These are phyloP conservation scores for Agarophyton chilense DNA, from an alignment of 23 red algal species.

Conservation along the genomic window DNA sequence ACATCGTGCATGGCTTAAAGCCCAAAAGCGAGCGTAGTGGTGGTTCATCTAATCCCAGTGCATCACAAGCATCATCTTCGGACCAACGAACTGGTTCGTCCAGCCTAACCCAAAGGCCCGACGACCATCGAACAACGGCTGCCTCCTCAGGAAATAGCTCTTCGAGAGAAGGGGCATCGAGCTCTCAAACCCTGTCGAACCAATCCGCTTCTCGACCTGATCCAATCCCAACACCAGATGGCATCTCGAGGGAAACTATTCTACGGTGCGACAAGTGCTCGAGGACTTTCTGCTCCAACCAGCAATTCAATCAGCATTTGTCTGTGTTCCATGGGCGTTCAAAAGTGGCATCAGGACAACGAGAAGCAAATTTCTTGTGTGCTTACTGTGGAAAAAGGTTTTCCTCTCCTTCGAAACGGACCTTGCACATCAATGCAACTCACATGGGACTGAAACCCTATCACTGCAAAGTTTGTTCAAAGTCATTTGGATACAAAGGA, in stretches of 20 bases:
- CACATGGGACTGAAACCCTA: slow-evolving; percentile 41
- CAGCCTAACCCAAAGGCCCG: background rate
- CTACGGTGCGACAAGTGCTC: slow-evolving; percentile 15
- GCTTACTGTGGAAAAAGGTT: slow-evolving; percentile 50
- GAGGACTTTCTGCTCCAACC: slow-evolving; percentile 2
- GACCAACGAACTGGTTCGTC: too few relatives aligned
- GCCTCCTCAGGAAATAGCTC: too few relatives aligned
- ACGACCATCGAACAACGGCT: background rate
- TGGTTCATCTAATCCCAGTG: background rate
- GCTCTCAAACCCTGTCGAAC: background rate
- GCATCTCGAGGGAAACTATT: background rate
- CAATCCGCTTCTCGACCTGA: background rate
- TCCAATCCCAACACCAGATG: background rate
- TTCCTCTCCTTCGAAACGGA: slow-evolving; percentile 50
- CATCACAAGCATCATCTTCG: background rate
- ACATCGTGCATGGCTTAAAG: slow-evolving; percentile 51
- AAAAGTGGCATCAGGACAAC: background rate
- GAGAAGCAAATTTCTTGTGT: slow-evolving; percentile 34
- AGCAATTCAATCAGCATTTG: slow-evolving; percentile 25
- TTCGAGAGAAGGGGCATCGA: background rate
- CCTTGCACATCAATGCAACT: slow-evolving; percentile 31
- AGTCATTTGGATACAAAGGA: slow-evolving; percentile 61
- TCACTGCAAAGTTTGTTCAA: slow-evolving; percentile 28
- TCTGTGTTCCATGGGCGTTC: slow-evolving; percentile 45
- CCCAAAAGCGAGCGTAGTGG: background rate